Percentiles rank a stretch among this genome's conserved stretches.
Conservation (phyloP, 2,329 filamentous ascomycete species). For the Fusarium protoensiforme region DNA sequence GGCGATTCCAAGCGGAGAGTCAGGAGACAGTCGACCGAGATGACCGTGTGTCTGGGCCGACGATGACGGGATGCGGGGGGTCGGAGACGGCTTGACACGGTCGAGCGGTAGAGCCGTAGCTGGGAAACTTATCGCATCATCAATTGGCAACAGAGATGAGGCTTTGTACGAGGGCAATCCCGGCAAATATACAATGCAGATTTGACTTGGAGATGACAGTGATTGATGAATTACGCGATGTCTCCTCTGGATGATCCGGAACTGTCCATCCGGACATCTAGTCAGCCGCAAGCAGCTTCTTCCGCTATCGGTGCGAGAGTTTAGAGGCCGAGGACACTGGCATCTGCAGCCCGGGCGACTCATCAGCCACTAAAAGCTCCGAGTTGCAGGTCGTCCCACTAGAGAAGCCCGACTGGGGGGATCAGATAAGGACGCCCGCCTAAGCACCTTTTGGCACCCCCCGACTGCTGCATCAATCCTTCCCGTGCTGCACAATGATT, state of each 20-base stretch:
- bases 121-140: slow-evolving; percentile 25
- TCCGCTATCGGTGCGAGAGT: slow-evolving; percentile 32
- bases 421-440: slow-evolving; percentile 23
- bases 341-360: neutral
- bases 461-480: slow-evolving; percentile 22
- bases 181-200: neutral
- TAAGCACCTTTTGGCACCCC: neutral
- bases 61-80: slow-evolving; percentile 42
- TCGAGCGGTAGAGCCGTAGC: slow-evolving; percentile 17
- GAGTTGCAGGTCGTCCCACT: slow-evolving; percentile 11
- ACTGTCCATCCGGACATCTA: neutral
- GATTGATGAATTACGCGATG: slow-evolving; percentile 8
- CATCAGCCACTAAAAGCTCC: slow-evolving; percentile 19
- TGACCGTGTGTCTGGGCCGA: slow-evolving; percentile 29
- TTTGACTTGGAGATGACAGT: neutral
- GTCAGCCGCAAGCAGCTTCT: slow-evolving; percentile 9
- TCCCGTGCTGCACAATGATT: slow-evolving; percentile 20
- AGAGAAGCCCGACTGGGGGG: slow-evolving; percentile 31
- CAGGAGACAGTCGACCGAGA: slow-evolving; percentile 35
- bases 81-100: slow-evolving; percentile 30
- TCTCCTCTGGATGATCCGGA: neutral
- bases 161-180: neutral
- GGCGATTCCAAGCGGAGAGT: slow-evolving; percentile 11
- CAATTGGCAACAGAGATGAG: neutral
- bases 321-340: neutral